Base-by-base conservation (phyloP, 2,329 filamentous ascomycete genomes). In the Sporothrix luriei region DNA sequence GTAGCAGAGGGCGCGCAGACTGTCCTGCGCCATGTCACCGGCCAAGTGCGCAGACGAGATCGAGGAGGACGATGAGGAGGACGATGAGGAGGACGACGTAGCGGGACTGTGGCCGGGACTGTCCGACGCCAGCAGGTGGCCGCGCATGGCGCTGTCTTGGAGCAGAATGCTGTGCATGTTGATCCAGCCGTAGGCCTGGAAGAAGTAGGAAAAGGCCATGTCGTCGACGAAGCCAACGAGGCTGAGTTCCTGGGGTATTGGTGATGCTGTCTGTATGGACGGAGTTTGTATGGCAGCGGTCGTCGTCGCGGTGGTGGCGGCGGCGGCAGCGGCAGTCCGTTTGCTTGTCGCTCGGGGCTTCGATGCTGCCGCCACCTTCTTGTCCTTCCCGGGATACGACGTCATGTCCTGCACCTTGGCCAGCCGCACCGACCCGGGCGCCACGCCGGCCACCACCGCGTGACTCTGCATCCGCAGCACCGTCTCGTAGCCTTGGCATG, bases 131-230 rank as follows among this genome's bases (percentile, higher is more conserved):
- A 68, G 57, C 40, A 75, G 72, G 16, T 71, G 69, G 62, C 68
- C 64, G 14, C 72, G 74, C 40, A 75, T 68, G 13, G 73, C 62
- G 6, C 71, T 52, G 66, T 76, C 74, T 40, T 75, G 74, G 38
- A 76, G 67, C 64, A 76, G 70, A 11, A 75, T 72, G 55, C 75
- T 76, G 72, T 75, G 74, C 72, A 76, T 75, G 70, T 75, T 75
- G 69, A 75, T 75, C 75, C 75, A 76, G 49, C 75, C 73, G 43
- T 76, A 76, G 11, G 75, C 72, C 21, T 73, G 71, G 54, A 76
- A 76, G 66, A 76, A 75, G 73, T 76, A 75, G 49, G 74, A 74
- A 24, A 75, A 73, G 2, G 75, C 71, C 70, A 76, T 74, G 68
- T 76, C 73, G 69, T 76, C 74, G 67, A 74, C 70, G 29, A 76